Base-by-base conservation (phyloP, 352 stramenopile genomes). In the Phytophthora aleatoria region DNA sequence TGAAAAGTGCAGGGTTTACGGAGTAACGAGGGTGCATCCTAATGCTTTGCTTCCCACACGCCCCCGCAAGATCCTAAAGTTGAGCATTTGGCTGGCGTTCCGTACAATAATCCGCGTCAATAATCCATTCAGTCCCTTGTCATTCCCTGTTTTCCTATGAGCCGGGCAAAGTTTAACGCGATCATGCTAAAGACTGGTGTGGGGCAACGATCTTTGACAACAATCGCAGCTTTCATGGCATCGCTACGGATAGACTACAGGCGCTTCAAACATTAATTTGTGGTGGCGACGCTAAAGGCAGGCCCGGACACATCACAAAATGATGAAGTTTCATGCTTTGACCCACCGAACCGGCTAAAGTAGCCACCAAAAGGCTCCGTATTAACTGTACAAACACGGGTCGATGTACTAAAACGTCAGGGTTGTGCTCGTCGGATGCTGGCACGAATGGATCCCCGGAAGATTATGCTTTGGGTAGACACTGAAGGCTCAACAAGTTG, bases 141-240 rank as follows among this genome's bases (percentile, higher is more conserved):
- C 16, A 13, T 45, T 62, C 35, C 27, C 16, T 27, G 30, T 44
- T 53, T 52, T 26, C 8, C 38, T 31, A 48, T 62, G 60, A 67
- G 60, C 52, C 59, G 60, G 60, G 60, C 51, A 61, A 67, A 24
- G 35, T 61, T 66, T 50, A 54, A 59, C 57, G 41, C 28, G 27
- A 43, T 39, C 24, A 6, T 39, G 36, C 26, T 33, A 39, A 53
- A 57, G 47, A 57, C 53, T 30, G 16, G 43, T 31, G 24, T n/a
- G 7, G 24, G 4, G 13, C 42, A 42, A 45, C 39, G 16, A 61
- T 41, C 27, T 24, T 56, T 45, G 39, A 24, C 47, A 47, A 45
- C 49, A 36, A 49, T 50, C 10, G 24, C 50, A 61, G 49, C 5
- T 61, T 67, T 67, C 60, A 61, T 52, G 38, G 15, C 38, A 51